phyloP scores from a whole-genome alignment of 306 rosid species.

The Canavalia ensiformis region DNA sequence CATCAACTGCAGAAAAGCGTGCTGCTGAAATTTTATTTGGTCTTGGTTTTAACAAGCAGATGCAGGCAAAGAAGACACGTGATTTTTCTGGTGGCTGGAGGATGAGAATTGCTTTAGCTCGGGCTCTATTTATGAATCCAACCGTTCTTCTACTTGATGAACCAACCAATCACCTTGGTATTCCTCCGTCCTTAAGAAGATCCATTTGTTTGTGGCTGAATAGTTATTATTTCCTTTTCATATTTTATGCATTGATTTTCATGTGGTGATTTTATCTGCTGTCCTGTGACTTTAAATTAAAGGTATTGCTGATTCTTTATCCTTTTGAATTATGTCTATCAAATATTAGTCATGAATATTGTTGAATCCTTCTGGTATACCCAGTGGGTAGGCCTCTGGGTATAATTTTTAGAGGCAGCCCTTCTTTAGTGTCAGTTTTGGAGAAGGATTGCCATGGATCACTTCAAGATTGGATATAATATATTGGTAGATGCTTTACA shows the following conservation, averaged over 20 bases:
- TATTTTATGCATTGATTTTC: slow-evolving; percentile 31
- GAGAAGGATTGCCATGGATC: slow-evolving; percentile 11
- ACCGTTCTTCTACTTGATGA: slow-evolving; percentile 95
- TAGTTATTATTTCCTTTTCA: background rate
- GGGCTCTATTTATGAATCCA: slow-evolving; percentile 94
- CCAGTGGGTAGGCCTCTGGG: background rate
- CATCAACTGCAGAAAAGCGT: slow-evolving; percentile 97
- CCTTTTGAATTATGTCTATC: slow-evolving; percentile 26
- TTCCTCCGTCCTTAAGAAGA: slow-evolving; percentile 7
- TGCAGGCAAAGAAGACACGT: slow-evolving; percentile 91
- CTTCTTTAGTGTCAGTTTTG: background rate
- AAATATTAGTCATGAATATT: slow-evolving; percentile 2
- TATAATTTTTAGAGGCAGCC: background rate
- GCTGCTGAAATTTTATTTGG: slow-evolving; percentile 97
- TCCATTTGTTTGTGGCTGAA: slow-evolving; percentile 9
- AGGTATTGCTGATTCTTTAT: slow-evolving; percentile 5
- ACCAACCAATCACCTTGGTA: slow-evolving; percentile 99
- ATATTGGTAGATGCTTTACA: slow-evolving; percentile 6
- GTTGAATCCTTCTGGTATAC: slow-evolving; percentile 14
- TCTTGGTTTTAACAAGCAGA: slow-evolving; percentile 92
- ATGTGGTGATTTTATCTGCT: slow-evolving; percentile 3
- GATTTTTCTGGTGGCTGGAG: slow-evolving; percentile 99
- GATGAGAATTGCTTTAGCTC: slow-evolving; percentile 98
- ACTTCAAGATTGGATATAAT: background rate
- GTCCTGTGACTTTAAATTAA: slow-evolving; percentile 19